phyloP scores from a whole-genome alignment of 2,329 filamentous ascomycete species.

The Fusarium chuoi region DNA sequence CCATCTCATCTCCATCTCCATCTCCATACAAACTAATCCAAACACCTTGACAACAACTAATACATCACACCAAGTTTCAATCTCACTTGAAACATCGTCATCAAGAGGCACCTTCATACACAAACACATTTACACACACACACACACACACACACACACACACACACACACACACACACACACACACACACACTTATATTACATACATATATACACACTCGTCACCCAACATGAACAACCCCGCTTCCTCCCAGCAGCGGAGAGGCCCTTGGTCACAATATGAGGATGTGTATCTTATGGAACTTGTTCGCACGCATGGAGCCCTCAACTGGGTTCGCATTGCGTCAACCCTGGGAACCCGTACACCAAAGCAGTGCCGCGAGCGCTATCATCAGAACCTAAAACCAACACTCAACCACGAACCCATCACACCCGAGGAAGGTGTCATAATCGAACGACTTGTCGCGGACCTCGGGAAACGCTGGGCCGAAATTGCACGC shows the following conservation, averaged over 20 bases:
- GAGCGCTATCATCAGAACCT: conserved; percentile 96
- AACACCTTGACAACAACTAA: not conserved
- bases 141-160: not conserved
- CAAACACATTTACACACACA: not conserved
- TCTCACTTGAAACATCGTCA: not conserved
- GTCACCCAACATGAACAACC: conserved; percentile 24
- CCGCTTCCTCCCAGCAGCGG: conserved; percentile 38
- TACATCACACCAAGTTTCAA: not conserved
- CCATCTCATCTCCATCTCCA: not conserved
- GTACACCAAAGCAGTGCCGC: conserved; percentile 93
- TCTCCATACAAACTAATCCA: not conserved
- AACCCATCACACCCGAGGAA: conserved; percentile 77
- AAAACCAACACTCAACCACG: conserved; percentile 78
- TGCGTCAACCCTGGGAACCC: conserved; percentile 76
- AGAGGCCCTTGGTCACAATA: conserved; percentile 85
- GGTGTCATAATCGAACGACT: conserved; percentile 79
- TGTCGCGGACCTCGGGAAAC: conserved; percentile 82
- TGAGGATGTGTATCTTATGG: conserved; percentile 77
- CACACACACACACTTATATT: not conserved
- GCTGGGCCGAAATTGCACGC: conserved; percentile 93
- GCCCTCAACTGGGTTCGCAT: conserved; percentile 92
- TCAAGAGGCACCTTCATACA: not conserved
- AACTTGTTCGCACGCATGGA: conserved; percentile 76
- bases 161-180: not conserved
- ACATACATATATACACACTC: not conserved